Conservation (phyloP, 2,329 filamentous ascomycete genomes). For the Chaetomium sp. region DNA sequence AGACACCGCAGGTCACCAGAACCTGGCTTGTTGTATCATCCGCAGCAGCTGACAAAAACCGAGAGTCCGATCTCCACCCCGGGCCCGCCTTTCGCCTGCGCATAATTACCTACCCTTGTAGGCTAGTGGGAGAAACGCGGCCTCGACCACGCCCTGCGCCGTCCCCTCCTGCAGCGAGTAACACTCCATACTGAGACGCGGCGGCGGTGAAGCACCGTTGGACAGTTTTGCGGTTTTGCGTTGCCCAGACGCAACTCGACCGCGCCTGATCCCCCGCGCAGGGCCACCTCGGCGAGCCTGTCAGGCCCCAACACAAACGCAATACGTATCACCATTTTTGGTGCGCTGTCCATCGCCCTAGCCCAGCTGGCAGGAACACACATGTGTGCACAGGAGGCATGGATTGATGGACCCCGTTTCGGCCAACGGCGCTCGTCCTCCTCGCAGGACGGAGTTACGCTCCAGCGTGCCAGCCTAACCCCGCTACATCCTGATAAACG, state of each 20-base stretch:
- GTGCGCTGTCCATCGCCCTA: slow-evolving; percentile 12
- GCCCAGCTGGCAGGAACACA: neutral
- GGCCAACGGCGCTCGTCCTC: slow-evolving; percentile 16
- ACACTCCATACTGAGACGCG: slow-evolving; percentile 23
- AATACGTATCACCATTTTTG: slow-evolving; percentile 21
- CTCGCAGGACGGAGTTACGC: slow-evolving; percentile 26
- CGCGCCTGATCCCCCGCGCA: slow-evolving; percentile 23
- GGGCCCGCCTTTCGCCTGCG: slow-evolving; percentile 18
- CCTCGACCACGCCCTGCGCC: slow-evolving; percentile 28
- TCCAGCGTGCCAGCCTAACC: slow-evolving; percentile 23
- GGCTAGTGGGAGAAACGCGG: slow-evolving; percentile 27
- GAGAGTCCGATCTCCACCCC: slow-evolving; percentile 32
- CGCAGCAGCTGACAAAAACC: slow-evolving; percentile 38
- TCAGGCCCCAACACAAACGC: slow-evolving; percentile 18
- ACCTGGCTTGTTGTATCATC: slow-evolving; percentile 35
- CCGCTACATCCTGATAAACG: slow-evolving; percentile 23
- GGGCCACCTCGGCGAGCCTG: slow-evolving; percentile 26
- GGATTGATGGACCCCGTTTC: slow-evolving; percentile 18
- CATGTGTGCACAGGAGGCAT: neutral
- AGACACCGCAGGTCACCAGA: slow-evolving; percentile 35
- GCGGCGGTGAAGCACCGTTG: slow-evolving; percentile 31
- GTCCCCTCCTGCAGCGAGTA: slow-evolving; percentile 22
- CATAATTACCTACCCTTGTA: slow-evolving; percentile 26
- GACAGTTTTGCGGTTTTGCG: slow-evolving; percentile 22
- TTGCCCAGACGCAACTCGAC: slow-evolving; percentile 26